Evolutionary conservation across 208 protist genomes (phyloP).

Genomic region (Leishmania martiniquensis): DNA sequence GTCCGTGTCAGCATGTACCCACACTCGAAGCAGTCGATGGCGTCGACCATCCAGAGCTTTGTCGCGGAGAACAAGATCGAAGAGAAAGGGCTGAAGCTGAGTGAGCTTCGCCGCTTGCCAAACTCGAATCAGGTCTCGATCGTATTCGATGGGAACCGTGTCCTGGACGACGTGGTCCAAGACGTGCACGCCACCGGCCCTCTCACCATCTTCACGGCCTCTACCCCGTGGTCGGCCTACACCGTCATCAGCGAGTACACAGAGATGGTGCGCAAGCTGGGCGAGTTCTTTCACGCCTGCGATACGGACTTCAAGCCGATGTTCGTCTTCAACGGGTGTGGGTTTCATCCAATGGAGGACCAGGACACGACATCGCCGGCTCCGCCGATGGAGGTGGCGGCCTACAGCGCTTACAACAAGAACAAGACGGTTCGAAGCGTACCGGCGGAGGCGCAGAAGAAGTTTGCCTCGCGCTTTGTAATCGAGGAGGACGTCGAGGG

Average conservation of each 20-base stretch:
- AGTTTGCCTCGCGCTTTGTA: slow-evolving; percentile 57
- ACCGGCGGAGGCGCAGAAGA: slow-evolving; percentile 40
- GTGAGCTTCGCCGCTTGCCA: slow-evolving; percentile 46
- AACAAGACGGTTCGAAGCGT: slow-evolving; percentile 20
- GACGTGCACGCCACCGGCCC: slow-evolving; percentile 54
- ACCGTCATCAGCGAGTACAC: slow-evolving; percentile 48
- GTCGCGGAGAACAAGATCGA: slow-evolving; percentile 67
- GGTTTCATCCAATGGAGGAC: slow-evolving; percentile 38
- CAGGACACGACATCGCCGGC: slow-evolving; percentile 28
- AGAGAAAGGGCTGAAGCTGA: slow-evolving; percentile 60
- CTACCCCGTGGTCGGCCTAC: slow-evolving; percentile 74
- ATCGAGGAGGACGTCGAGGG: slow-evolving; percentile 85
- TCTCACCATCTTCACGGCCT: slow-evolving; percentile 72
- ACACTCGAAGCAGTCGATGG: slow-evolving; percentile 29
- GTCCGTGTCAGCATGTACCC: slow-evolving; percentile 32
- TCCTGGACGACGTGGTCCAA: slow-evolving; percentile 76
- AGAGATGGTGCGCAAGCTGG: slow-evolving; percentile 32
- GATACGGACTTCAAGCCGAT: slow-evolving; percentile 44
- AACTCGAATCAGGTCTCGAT: slow-evolving; percentile 60
- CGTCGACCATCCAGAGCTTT: slow-evolving; percentile 54
- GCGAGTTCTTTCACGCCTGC: slow-evolving; percentile 12
- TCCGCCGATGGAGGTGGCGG: slow-evolving; percentile 22
- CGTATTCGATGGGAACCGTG: slow-evolving; percentile 80
- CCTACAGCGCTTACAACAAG: slow-evolving; percentile 26
- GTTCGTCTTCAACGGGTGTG: slow-evolving; percentile 72